Conservation (phyloP, 345 rosid genomes). For the Odontarrhena argentea region DNA sequence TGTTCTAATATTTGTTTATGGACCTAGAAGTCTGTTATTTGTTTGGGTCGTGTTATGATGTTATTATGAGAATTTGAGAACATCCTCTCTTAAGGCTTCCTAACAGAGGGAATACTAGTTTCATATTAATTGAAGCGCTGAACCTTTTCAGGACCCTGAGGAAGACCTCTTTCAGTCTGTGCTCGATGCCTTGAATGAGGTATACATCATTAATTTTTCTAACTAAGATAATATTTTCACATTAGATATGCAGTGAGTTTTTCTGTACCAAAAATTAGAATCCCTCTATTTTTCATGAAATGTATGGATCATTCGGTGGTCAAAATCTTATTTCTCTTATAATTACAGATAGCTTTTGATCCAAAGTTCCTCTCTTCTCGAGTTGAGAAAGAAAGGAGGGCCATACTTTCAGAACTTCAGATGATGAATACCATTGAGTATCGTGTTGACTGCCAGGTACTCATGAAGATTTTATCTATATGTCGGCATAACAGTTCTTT, state of each 20-base stretch:
- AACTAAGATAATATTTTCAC: slow-evolving; percentile 24
- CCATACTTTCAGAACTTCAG: slow-evolving; percentile 97
- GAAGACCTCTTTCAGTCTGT: slow-evolving; percentile 83
- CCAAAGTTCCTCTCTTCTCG: slow-evolving; percentile 93
- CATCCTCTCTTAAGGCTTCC: slow-evolving; percentile 17
- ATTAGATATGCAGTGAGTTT: slow-evolving; percentile 16
- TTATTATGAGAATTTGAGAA: slow-evolving; percentile 20
- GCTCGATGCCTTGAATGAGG: slow-evolving; percentile 96
- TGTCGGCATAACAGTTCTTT: slow-evolving; percentile 30
- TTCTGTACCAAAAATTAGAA: slow-evolving; percentile 2
- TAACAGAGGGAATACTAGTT: background rate
- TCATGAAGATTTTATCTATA: slow-evolving; percentile 28
- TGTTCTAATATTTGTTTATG: slow-evolving; percentile 13
- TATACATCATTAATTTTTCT: slow-evolving; percentile 35
- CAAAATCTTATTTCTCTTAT: slow-evolving; percentile 20
- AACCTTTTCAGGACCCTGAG: slow-evolving; percentile 69
- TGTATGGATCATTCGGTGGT: slow-evolving; percentile 1
- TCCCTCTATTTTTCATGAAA: slow-evolving; percentile 1
- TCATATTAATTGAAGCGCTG: slow-evolving; percentile 11
- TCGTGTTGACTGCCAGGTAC: slow-evolving; percentile 99
- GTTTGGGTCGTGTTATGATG: slow-evolving; percentile 21
- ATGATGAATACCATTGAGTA: slow-evolving; percentile 99
- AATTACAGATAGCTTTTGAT: slow-evolving; percentile 85
- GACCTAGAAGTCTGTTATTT: slow-evolving; percentile 16
- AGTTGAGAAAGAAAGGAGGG: slow-evolving; percentile 98